A percentile compares a stretch with the other conserved stretches of the same genome.
Evolutionary conservation across 129 eudicot genomes (phyloP).

Genomic region (Centaurea solstitialis): DNA sequence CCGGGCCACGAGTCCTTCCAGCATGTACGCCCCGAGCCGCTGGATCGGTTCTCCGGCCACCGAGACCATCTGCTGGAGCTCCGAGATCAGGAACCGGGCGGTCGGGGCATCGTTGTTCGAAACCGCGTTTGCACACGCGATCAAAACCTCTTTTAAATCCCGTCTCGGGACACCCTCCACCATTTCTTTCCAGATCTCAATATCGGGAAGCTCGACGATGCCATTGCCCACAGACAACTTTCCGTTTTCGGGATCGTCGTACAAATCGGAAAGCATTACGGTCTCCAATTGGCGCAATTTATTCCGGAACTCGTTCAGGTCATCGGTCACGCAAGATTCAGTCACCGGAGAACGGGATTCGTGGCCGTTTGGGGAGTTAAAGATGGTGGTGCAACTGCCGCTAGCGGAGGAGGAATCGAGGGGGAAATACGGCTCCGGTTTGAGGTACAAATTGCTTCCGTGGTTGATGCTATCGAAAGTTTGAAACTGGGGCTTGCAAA

Average conservation of each 20-base stretch:
- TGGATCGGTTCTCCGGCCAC: conserved; percentile 81
- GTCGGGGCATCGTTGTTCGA: conserved; percentile 48
- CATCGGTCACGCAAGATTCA: conserved; percentile 53
- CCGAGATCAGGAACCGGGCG: conserved; percentile 55
- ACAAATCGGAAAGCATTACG: conserved; percentile 59
- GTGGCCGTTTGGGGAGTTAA: conserved; percentile 37
- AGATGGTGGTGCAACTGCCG: conserved; percentile 27
- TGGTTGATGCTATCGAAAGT: conserved; percentile 37
- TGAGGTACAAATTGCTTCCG: conserved; percentile 26
- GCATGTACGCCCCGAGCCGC: conserved; percentile 79
- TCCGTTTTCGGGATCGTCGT: conserved; percentile 36
- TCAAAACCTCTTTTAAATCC: conserved; percentile 65
- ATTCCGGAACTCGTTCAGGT: conserved; percentile 46
- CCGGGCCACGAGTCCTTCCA: conserved; percentile 80
- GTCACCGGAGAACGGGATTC: conserved; percentile 54
- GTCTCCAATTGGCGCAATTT: conserved; percentile 74
- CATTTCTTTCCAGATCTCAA: conserved; percentile 71
- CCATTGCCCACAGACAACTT: conserved; percentile 28
- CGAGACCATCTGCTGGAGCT: conserved; percentile 69
- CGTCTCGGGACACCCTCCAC: conserved; percentile 61
- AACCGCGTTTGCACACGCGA: conserved; percentile 65
- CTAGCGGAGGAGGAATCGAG: conserved; percentile 64
- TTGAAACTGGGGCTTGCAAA: conserved; percentile 42
- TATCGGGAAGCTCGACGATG: conserved; percentile 41
- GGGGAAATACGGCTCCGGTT: conserved; percentile 52